Evolutionary conservation across 2,329 filamentous ascomycete genomes (phyloP).

Genomic region (Fonsecaea pugnacius): DNA sequence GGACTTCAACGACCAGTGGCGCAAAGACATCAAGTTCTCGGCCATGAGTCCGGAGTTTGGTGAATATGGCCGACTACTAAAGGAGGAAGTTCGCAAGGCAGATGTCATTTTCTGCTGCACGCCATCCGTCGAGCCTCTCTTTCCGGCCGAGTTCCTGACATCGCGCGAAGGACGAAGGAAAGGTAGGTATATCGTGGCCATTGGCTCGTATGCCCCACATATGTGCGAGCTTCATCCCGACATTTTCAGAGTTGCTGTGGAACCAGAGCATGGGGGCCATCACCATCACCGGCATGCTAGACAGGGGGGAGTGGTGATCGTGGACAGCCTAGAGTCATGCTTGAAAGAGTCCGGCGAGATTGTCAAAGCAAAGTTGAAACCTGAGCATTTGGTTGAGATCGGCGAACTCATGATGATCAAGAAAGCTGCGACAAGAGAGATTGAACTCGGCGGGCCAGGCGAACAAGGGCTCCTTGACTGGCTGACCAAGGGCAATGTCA

Average conservation of each 20-base stretch:
- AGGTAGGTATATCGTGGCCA: conserved; percentile 50
- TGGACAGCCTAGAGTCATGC: conserved; percentile 75
- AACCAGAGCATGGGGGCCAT: conserved; percentile 41
- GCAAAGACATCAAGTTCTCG: conserved; percentile 69
- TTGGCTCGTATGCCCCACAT: conserved; percentile 62
- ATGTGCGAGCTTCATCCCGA: conserved; percentile 86
- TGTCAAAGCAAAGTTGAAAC: conserved; percentile 73
- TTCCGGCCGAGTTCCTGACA: conserved; percentile 74
- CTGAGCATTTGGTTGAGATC: conserved; percentile 80
- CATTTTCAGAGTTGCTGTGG: conserved; percentile 68
- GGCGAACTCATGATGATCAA: conserved; percentile 76
- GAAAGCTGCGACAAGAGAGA: conserved; percentile 50
- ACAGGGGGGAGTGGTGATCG: conserved; percentile 64
- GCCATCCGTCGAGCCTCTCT: conserved; percentile 73
- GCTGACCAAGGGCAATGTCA: conserved; percentile 66
- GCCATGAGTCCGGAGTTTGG: conserved; percentile 72
- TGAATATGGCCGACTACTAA: conserved; percentile 69
- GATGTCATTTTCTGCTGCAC: conserved; percentile 91
- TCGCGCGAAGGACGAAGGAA: conserved; percentile 55
- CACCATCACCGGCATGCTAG: conserved; percentile 57
- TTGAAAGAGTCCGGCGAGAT: conserved; percentile 85
- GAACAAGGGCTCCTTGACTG: conserved; percentile 58
- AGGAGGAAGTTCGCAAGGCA: conserved; percentile 69
- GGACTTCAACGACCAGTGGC: conserved; percentile 62
- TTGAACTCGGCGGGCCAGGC: conserved; percentile 44